Evolutionary conservation across 192 early-diverging fungal species (phyloP).

Genomic region (Mortierella alpina): DNA sequence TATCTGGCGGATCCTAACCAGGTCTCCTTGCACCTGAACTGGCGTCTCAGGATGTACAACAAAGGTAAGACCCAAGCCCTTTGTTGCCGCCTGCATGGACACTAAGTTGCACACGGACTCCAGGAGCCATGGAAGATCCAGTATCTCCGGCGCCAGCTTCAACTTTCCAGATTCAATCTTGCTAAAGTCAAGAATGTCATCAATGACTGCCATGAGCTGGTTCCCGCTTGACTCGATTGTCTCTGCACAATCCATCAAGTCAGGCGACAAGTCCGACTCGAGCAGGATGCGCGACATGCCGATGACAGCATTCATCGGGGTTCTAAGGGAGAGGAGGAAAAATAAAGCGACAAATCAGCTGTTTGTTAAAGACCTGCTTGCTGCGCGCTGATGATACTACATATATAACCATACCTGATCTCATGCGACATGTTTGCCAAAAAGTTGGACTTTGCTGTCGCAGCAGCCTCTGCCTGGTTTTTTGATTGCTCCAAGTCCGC

Average conservation of each 20-base stretch:
- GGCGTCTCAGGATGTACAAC: constrained; percentile 53
- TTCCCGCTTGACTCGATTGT: constrained; percentile 57
- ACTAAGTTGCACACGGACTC: constrained; percentile 55
- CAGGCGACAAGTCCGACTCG: constrained; percentile 76
- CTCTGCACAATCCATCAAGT: constrained; percentile 71
- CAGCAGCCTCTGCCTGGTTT: constrained; percentile 60
- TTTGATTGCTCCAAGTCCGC: constrained; percentile 56
- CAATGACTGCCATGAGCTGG: constrained; percentile 67
- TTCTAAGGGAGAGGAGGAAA: constrained; percentile 53
- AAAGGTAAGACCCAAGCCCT: constrained; percentile 39
- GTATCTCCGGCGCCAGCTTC: constrained; percentile 70
- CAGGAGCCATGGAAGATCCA: constrained; percentile 61
- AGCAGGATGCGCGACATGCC: constrained; percentile 75
- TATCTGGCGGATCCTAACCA: constrained; percentile 63
- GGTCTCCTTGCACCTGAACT: constrained; percentile 59
- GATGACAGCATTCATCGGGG: constrained; percentile 83
- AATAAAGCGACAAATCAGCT: no score
- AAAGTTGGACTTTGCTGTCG: constrained; percentile 64
- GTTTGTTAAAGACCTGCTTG: no score
- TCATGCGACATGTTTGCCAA: constrained; percentile 85
- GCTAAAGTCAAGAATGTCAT: constrained; percentile 84
- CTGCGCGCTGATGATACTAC: no score
- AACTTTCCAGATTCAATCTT: constrained; percentile 86
- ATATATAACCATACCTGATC: constrained; percentile 23
- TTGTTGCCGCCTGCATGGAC: constrained; percentile 44